A percentile compares a stretch with the other conserved stretches of the same genome.
phyloP scores from a whole-genome alignment of 768 basidiomycete species.

The Boletus sp. region DNA sequence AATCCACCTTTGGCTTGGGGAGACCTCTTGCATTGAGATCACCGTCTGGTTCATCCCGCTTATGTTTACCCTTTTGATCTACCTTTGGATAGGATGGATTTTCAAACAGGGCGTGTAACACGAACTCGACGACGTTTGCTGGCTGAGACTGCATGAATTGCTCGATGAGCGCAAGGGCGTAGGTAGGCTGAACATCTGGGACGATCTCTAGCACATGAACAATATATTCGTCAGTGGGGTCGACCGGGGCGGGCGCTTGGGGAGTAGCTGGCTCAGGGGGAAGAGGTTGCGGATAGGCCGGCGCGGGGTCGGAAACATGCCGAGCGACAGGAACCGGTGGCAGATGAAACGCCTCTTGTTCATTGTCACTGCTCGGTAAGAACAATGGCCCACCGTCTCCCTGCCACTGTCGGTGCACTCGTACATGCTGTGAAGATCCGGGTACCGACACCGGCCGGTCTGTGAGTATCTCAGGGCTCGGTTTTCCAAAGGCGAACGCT shows the following conservation, averaged over 20 bases:
- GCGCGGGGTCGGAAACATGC: not conserved
- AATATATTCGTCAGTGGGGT: conserved; percentile 31
- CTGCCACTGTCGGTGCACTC: not conserved
- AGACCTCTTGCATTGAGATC: conserved; percentile 21
- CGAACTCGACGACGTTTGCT: conserved; percentile 44
- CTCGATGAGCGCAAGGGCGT: conserved; percentile 48
- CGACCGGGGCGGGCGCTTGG: conserved; percentile 11
- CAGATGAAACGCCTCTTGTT: not conserved
- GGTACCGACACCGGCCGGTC: conserved; percentile 2
- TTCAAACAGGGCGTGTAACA: conserved; percentile 63
- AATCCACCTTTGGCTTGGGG: conserved; percentile 51
- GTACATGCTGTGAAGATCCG: conserved; percentile 12
- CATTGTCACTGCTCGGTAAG: conserved; percentile 39
- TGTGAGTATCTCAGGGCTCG: conserved; percentile 6
- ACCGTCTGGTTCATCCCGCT: conserved; percentile 31
- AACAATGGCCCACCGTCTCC: conserved; percentile 30
- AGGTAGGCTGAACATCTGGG: conserved; percentile 62
- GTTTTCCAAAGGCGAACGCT: conserved; percentile 12
- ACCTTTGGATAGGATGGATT: conserved; percentile 56
- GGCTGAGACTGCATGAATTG: conserved; percentile 37
- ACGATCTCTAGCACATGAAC: conserved; percentile 63
- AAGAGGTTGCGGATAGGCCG: not conserved
- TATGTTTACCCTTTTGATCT: conserved; percentile 46
- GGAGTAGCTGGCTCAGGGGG: conserved; percentile 3
- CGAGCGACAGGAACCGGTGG: not conserved